Evolutionary conservation across 2,329 filamentous ascomycete species (phyloP), one percentile per base, ranked within the genome.

Genomic region (Leptographium lundbergii): DNA sequence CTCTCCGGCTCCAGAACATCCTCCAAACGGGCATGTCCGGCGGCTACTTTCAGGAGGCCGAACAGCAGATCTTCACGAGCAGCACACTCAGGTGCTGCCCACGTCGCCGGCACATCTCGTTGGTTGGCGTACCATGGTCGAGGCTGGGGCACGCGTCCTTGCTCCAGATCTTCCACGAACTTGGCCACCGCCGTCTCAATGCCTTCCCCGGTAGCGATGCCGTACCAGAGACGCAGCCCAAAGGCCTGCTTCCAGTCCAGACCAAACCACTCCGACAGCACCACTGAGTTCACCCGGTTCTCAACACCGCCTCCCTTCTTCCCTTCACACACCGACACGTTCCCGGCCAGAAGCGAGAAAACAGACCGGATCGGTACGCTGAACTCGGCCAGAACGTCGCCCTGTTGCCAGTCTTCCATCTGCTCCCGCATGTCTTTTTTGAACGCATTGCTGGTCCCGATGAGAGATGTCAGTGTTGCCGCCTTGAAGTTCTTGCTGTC

Each of bases 241-340:
- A 99, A 96, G 0, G 91, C 86, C 68, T 95, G 91, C 70, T 89
- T 86, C 94, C 94, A 99, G 69, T 95, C 88, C 42, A 99, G 77
- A 5, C 84, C 84, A 69, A 96, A 99, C 54, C 86, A 85, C 66
- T 88, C 81, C 1, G 90, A 88, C 63, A 99, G 88, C 58, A 85
- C 80, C 68, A 99, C 96, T 0, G 86, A 86, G 17, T 85, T 81
- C 47, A 87, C 81, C 52, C 88, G 85, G 71, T 97, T 89, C 70
- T 97, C 94, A 10, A 86, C 74, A 1, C 88, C 82, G 7, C 81
- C 85, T 3, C 77, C 79, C 63, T 84, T 86, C 67, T 87, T 86
- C 13, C 92, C 94, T 64, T 91, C 82, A 61, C 89, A 91, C 32
- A 86, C 81, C 63, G 89, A 86, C n/a, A 89, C 85, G 64, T 96